Evolutionary conservation across 2,329 filamentous ascomycete genomes (phyloP), one percentile per base, ranked within the genome.

Genomic region (Colletotrichum sp.): DNA sequence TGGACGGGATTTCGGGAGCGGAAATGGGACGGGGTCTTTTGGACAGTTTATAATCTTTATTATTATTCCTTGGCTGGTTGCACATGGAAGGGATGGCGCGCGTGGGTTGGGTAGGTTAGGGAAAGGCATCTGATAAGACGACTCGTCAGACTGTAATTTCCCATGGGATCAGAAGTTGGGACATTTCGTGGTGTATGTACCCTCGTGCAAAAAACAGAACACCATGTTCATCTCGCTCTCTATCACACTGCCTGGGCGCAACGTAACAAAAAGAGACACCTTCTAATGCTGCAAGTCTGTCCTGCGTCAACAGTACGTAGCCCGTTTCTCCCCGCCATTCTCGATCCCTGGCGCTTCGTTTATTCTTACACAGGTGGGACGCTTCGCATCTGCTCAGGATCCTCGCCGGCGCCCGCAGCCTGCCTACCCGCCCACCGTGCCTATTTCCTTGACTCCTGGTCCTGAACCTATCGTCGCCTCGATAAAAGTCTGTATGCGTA

Each of bases 291-390:
- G 57, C 26, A 63, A 60, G 28, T 69, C 59, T 59, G 55, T 44
- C 18, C 59, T 15, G n/a, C 18, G 32, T 63, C 30, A 21, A 12
- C 44, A 24, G 32, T 59, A 21, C 21, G 15, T 59, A 21, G 30
- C 16, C 30, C 49, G 52, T 39, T 59, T 59, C 66, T 28, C 64
- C 49, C 66, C 26, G 49, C 49, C 28, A 16, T 34, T 32, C 28
- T 30, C 52, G 26, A 28, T 44, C 30, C 30, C 32, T 28, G 15
- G 32, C 24, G 66, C 21, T 30, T 59, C 52, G 52, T 65, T 65
- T 65, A 65, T 55, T 65, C 70, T 69, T 76, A 69, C 73, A 71
- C 44, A 10, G 8, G 59, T 59, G 44, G 55, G 55, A 28, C 67
- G 67, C 66, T 63, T 49, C n/a, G 16, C 28, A 18, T 30, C 32